Evolutionary conservation across 495 filamentous ascomycete genomes (phyloP), one percentile per base, ranked within the genome.

Genomic region (Friedmanniomyces simplex): DNA sequence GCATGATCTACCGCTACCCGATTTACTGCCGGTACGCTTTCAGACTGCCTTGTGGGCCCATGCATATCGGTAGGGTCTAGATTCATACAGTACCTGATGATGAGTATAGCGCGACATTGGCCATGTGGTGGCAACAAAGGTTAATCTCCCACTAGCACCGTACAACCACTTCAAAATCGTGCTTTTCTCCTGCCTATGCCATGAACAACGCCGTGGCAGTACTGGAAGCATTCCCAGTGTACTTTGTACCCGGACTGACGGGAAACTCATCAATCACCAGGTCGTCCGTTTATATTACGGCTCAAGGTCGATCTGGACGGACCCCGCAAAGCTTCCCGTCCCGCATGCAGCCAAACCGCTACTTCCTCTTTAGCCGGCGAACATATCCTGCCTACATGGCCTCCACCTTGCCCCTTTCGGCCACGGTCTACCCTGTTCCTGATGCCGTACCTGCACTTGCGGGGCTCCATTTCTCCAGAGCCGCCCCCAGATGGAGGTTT

Each of bases 401-500:
- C 30, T 14, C 21, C 30, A 37, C 51, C 36, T 42, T 54, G 5
- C 51, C 37, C 3, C 26, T 54, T 54, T 24, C 51, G 37, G 41
- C 25, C 39, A 2, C 25, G 30, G 14, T 45, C 11, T 36, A 47
- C 28, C 53, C 53, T 55, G 53, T 55, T 55, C 53, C 53, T 55
- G 53, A 13, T 25, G 1, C 20, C 14, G 53, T 48, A 46, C 25
- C 39, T 55, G 53, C 53, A 48, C 52, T 20, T 43, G 32, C 34
- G 52, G 52, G 25, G 52, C 52, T 54, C 50, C 50, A 52, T 34
- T 52, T 52, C 50, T 36, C 50, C 32, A 16, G 26, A 37, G 32
- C 11, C 25, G 18, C 30, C 50, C n/a, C 24, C 24, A 36, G 32
- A 24, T 49, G 46, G 46, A 49, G 20, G 3, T 24, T 26, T 28